Evolutionary conservation across 306 rosid genomes (phyloP), one percentile per base, ranked within the genome.

Genomic region (Lathyrus sativus): DNA sequence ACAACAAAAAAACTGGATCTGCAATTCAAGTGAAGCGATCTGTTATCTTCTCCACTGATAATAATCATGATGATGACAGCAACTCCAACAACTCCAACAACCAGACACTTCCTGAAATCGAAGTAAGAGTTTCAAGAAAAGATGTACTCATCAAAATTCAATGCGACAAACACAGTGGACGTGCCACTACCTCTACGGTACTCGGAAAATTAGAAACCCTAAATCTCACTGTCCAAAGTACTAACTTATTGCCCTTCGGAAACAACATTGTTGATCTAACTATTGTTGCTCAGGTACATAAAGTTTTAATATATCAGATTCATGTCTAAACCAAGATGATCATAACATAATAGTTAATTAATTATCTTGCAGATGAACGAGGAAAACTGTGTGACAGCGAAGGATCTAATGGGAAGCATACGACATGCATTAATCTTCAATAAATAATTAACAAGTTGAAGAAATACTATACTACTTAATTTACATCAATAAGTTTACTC

Each of bases 161-260:
- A 74, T 82, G 93, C 22, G 75, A 90, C 58, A 90, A 79, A 49
- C 80, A 68, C 9, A 79, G 66, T 29, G 89, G 87, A 0, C 61
- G 64, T 35, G 71, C 79, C 1, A 43, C 84, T 3, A 62, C 62
- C 1, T 48, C 84, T 2, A 62, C 62, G 8, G 55, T 89, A 64
- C 67, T 92, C 11, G 5, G 62, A 13, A 65, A 80, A 61, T 62
- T 88, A 12, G 86, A 89, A 75, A 85, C 72, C 33, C 88, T 78
- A 55, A 38, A 78, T 26, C 87, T 92, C 62, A 76, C 74, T 9
- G 76, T 90, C 39, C 71, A 85, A 4, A 80, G 81, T 45, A 86
- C 84, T 85, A 81, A 78, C 74, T 72, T 71, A 73, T 71, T 90
- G 50, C 88, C 92, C 11, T 88, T 89, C 67, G 96, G 90, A 8